Evolutionary conservation across 2,329 filamentous ascomycete species (phyloP).

Genomic region (Trichophyton rubrum): DNA sequence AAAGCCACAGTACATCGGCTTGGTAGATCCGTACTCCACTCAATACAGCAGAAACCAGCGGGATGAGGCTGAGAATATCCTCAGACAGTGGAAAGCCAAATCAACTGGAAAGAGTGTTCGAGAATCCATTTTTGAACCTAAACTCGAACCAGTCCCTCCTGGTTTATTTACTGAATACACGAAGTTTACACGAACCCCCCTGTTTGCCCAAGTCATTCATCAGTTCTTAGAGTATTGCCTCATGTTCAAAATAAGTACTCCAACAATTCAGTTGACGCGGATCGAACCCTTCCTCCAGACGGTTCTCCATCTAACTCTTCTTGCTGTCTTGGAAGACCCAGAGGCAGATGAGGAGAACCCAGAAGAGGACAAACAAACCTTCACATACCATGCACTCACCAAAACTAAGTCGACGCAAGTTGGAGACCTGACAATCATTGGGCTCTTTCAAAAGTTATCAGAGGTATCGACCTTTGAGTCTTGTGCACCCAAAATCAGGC

Average conservation of each 20-base stretch:
- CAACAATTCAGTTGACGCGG: slow-evolving; percentile 64
- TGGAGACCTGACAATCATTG: slow-evolving; percentile 38
- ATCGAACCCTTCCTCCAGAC: slow-evolving; percentile 88
- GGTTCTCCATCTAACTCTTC: slow-evolving; percentile 71
- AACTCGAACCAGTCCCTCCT: slow-evolving; percentile 58
- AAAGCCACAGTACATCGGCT: slow-evolving; percentile 69
- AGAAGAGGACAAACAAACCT: slow-evolving; percentile 44
- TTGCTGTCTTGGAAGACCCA: slow-evolving; percentile 74
- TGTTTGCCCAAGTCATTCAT: slow-evolving; percentile 84
- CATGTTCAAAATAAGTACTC: slow-evolving; percentile 54
- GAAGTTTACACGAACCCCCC: slow-evolving; percentile 66
- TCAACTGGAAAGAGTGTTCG: slow-evolving; percentile 67
- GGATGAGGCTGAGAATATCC: slow-evolving; percentile 84
- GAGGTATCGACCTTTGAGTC: slow-evolving; percentile 63
- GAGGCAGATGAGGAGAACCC: slow-evolving; percentile 41
- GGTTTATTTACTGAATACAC: slow-evolving; percentile 67
- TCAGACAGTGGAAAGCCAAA: slow-evolving; percentile 75
- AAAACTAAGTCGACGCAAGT: slow-evolving; percentile 40
- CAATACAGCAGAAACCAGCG: slow-evolving; percentile 96
- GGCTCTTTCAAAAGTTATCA: slow-evolving; percentile 41
- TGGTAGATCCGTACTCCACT: slow-evolving; percentile 89
- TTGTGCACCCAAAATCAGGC: slow-evolving; percentile 69
- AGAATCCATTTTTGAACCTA: slow-evolving; percentile 86
- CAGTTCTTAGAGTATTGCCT: slow-evolving; percentile 75
- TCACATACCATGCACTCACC: slow-evolving; percentile 58